Conservation (phyloP, 805 yeast genomes). For the Wickerhamiella bombiphila region DNA sequence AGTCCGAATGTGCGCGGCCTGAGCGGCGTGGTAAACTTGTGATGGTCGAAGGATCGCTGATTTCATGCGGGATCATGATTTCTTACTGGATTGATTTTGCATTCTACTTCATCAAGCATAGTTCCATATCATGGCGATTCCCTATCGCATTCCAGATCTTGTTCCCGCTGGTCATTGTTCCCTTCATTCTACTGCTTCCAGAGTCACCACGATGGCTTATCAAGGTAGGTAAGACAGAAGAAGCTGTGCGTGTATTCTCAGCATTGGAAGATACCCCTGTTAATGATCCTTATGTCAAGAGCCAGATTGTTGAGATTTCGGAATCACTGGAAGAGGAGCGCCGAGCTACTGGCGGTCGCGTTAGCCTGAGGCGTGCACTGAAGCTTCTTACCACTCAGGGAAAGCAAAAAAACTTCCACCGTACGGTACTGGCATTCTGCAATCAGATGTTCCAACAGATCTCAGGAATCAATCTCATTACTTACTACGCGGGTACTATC, state of each 20-base stretch:
- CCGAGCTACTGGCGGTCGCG: conserved; percentile 4
- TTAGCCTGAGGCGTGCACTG: background rate
- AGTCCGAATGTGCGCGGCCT: conserved; percentile 51
- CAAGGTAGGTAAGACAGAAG: conserved; percentile 39
- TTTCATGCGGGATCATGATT: conserved; percentile 51
- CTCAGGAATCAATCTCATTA: conserved; percentile 42
- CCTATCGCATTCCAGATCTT: conserved; percentile 47
- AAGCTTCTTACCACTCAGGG: conserved; percentile 25
- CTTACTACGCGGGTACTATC: conserved; percentile 41
- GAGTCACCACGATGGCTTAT: conserved; percentile 79
- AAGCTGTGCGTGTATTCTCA: conserved; percentile 32
- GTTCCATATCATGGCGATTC: conserved; percentile 48
- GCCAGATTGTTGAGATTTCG: conserved; percentile 5
- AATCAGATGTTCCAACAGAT: conserved; percentile 20
- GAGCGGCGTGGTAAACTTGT: conserved; percentile 48
- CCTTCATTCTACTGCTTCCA: conserved; percentile 40
- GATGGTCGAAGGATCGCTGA: conserved; percentile 48
- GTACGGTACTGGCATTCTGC: conserved; percentile 29
- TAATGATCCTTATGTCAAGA: conserved; percentile 3
- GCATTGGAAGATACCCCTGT: conserved; percentile 24
- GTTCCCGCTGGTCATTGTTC: conserved; percentile 12
- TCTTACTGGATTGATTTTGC: conserved; percentile 64
- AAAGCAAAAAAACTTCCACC: conserved; percentile 16
- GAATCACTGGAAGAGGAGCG: conserved; percentile 8
- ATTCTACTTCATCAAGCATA: conserved; percentile 42